phyloP scores from a whole-genome alignment of 352 stramenopile genomes.

The Pythium aquatile region DNA sequence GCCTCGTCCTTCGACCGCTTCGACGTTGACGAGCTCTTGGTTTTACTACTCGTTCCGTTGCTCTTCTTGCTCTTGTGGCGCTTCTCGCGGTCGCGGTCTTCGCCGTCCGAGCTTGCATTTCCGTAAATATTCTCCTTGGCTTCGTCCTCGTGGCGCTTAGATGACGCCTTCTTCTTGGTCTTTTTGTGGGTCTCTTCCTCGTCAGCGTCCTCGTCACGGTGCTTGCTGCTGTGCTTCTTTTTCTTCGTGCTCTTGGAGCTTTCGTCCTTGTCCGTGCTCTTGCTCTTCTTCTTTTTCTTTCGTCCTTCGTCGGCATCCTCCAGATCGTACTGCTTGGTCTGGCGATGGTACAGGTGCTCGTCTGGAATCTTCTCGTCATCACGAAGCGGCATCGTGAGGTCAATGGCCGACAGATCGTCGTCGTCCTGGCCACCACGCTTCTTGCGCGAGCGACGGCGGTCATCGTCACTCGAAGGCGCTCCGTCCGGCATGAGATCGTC shows the following conservation, averaged over 20 bases:
- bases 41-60: conserved; percentile 34
- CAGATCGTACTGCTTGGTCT: conserved; percentile 37
- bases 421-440: conserved; percentile 52
- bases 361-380: conserved; percentile 79
- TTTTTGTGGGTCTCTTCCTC: conserved; percentile 47
- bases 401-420: conserved; percentile 66
- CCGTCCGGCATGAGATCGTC: conserved; percentile 81
- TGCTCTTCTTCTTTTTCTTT: conserved; percentile 71
- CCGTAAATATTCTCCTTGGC: conserved; percentile 52
- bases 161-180: conserved; percentile 30
- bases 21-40: conserved; percentile 20
- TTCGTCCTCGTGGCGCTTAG: conserved; percentile 31
- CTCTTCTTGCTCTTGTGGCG: conserved; percentile 41
- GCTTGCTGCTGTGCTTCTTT: conserved; percentile 43
- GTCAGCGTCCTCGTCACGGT: conserved; percentile 22
- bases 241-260: conserved; percentile 25
- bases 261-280: conserved; percentile 41
- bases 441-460: conserved; percentile 51
- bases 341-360: conserved; percentile 75
- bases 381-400: conserved; percentile 73
- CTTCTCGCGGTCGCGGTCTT: conserved; percentile 25
- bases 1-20: conserved; percentile 14
- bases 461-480: conserved; percentile 67
- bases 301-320: conserved; percentile 6
- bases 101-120: conserved; percentile 39